These are phyloP conservation scores for Eutrema yunnanense DNA, from an alignment of 345 rosid species.

Conservation along the genomic window DNA sequence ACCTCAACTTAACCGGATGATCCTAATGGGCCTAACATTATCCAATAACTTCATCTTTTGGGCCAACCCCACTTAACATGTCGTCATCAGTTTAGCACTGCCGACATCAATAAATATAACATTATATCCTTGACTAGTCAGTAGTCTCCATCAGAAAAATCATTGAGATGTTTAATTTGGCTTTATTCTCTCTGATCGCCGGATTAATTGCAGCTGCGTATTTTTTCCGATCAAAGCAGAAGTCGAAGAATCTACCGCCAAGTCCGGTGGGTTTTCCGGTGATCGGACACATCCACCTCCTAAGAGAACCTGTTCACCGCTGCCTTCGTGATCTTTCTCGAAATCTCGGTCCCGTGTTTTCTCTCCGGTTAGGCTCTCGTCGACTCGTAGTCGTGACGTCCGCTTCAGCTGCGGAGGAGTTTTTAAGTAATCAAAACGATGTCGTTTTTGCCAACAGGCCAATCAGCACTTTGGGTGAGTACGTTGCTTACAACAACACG, in stretches of 20 bases:
- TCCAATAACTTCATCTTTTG: neutral
- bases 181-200: neutral
- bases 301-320: conserved; percentile 26
- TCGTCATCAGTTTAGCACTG: no score
- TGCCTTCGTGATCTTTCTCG: conserved; percentile 21
- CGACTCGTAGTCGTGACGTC: conserved; percentile 35
- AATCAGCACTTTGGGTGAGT: neutral
- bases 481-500: conserved; percentile 34
- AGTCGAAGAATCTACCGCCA: neutral
- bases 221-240: neutral
- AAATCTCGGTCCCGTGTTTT: conserved; percentile 32
- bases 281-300: conserved; percentile 23
- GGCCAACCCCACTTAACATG: neutral
- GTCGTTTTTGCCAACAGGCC: conserved; percentile 43
- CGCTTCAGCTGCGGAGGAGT: conserved; percentile 21
- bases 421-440: conserved; percentile 38
- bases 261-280: conserved; percentile 8
- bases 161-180: neutral
- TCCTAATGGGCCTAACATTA: neutral
- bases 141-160: neutral
- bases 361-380: conserved; percentile 36
- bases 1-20: neutral
- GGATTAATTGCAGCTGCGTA: neutral
- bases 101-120: no score
- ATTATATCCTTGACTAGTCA: neutral